phyloP scores from a whole-genome alignment of 2,329 filamentous ascomycete species.

The Fusarium oligoseptatum region DNA sequence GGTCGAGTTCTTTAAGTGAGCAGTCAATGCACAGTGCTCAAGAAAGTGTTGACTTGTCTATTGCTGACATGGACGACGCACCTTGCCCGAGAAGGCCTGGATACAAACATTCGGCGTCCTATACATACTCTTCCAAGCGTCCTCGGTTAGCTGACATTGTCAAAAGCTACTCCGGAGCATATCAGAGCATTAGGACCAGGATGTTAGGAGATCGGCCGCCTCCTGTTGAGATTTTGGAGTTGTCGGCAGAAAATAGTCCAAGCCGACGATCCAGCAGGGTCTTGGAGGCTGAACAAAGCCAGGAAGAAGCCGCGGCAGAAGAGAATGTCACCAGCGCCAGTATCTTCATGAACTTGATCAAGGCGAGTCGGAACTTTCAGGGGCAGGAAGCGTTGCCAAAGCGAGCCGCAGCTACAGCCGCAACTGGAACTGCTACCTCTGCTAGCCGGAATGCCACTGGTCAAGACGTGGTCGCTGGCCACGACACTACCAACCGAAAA shows the following conservation, averaged over 20 bases:
- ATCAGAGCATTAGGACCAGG: constrained; percentile 16
- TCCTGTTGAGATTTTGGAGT: background rate
- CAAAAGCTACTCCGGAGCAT: constrained; percentile 44
- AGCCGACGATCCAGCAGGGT: constrained; percentile 30
- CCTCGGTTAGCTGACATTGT: constrained; percentile 46
- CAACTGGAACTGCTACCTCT: constrained; percentile 8
- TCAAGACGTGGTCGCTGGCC: constrained; percentile 44
- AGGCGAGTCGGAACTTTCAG: background rate
- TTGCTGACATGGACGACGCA: constrained; percentile 11
- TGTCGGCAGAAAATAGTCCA: constrained; percentile 20
- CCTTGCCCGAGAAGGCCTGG: constrained; percentile 18
- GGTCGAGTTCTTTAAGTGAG: constrained; percentile 2
- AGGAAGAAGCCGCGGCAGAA: background rate
- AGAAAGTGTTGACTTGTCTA: constrained; percentile 19
- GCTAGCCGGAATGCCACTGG: constrained; percentile 30
- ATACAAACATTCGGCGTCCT: constrained; percentile 46
- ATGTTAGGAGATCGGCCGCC: background rate
- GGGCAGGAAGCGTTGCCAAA: background rate
- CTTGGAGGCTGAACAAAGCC: background rate
- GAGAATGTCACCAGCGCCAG: constrained; percentile 7
- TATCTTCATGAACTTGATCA: background rate
- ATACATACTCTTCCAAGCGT: constrained; percentile 34
- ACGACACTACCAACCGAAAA: constrained; percentile 42
- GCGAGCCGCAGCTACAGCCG: constrained; percentile 1
- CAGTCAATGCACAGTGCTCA: constrained; percentile 16